Percentiles rank a stretch among this genome's conserved stretches.
phyloP scores from a whole-genome alignment of 2,329 filamentous ascomycete genomes.

The Blastomyces emzantsi region DNA sequence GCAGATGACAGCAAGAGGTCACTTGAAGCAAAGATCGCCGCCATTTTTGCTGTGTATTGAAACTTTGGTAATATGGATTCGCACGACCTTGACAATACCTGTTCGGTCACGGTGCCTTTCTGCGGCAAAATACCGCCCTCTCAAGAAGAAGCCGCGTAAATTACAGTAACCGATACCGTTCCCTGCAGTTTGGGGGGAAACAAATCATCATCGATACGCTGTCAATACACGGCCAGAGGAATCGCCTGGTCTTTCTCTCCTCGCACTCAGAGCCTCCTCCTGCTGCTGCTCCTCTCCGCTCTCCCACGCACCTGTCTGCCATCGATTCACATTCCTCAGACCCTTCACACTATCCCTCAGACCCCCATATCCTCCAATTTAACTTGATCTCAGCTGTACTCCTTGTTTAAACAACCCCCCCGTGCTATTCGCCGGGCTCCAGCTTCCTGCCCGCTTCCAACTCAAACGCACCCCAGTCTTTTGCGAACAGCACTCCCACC shows the following conservation, averaged over 20 bases:
- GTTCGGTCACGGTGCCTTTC: background rate
- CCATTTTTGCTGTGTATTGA: background rate
- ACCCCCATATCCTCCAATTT: background rate
- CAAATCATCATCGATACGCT: slow-evolving; percentile 8
- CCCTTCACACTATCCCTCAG: background rate
- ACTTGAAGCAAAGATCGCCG: slow-evolving; percentile 5
- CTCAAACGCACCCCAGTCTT: background rate
- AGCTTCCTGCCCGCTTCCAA: slow-evolving; percentile 2
- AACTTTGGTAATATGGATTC: background rate
- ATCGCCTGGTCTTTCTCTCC: background rate
- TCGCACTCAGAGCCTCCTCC: background rate
- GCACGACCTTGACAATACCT: background rate
- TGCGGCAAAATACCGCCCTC: background rate
- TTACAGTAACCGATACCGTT: background rate
- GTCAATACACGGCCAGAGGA: background rate
- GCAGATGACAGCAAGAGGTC: slow-evolving; percentile 1
- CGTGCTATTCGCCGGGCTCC: background rate
- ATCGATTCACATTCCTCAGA: background rate
- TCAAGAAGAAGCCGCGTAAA: background rate
- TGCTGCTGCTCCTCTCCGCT: background rate
- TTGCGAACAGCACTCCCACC: slow-evolving; percentile 9
- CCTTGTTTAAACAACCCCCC: background rate
- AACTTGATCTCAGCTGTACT: background rate
- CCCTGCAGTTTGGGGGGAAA: background rate
- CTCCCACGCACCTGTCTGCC: background rate